Percentiles rank a stretch among this genome's conserved stretches.
phyloP scores from a whole-genome alignment of 163 green algal genomes.

The Coccomyxa subellipsoidea region DNA sequence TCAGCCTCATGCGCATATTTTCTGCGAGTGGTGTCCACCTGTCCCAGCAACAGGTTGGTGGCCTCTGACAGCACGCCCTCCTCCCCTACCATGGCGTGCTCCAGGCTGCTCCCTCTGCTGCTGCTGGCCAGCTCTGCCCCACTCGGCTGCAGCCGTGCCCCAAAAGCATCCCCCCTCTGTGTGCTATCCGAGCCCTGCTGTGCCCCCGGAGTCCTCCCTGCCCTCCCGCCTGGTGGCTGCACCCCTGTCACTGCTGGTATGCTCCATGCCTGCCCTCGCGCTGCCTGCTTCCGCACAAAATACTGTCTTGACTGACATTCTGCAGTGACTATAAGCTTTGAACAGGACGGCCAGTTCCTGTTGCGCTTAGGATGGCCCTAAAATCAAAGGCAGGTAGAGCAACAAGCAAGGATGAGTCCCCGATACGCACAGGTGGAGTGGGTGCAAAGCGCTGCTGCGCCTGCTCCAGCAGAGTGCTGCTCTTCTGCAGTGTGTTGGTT shows the following conservation, averaged over 20 bases:
- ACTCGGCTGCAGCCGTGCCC: not conserved
- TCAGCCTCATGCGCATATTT: slow-evolving; percentile 34
- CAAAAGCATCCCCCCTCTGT: not conserved
- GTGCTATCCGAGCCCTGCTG: no score
- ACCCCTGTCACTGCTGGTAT: not conserved
- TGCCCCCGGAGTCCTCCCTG: not conserved
- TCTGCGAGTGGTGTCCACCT: slow-evolving; percentile 25
- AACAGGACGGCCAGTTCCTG: no score
- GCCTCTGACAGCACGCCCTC: slow-evolving; percentile 29
- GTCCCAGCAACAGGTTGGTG: slow-evolving; percentile 13
- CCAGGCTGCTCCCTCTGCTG: not conserved
- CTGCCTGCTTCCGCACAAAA: not conserved
- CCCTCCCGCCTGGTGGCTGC: not conserved
- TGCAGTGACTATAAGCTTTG: no score
- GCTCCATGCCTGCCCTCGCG: not conserved
- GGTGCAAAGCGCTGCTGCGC: slow-evolving; percentile 1
- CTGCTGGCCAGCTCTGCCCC: not conserved
- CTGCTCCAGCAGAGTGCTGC: not conserved
- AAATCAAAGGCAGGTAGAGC: not conserved
- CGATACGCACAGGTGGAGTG: not conserved
- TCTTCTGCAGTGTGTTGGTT: not conserved
- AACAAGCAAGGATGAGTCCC: not conserved
- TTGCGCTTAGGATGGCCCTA: no score
- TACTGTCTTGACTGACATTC: not conserved
- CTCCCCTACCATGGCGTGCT: not conserved